Percentiles rank a stretch among this genome's conserved stretches.
Conservation (phyloP, 176 grass and related monocot species). For the Oryza punctata region DNA sequence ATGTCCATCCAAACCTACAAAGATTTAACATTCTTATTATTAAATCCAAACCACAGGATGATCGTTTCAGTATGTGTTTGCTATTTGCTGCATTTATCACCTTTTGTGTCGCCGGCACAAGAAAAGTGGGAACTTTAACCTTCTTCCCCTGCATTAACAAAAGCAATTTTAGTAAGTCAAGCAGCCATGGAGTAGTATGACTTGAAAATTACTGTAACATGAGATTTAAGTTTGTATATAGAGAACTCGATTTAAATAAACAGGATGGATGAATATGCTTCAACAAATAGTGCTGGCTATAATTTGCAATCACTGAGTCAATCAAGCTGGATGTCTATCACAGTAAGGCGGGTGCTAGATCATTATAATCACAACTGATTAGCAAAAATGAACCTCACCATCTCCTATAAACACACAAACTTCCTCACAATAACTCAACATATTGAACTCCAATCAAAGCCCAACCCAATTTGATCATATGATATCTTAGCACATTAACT, state of each 20-base stretch:
- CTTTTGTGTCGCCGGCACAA: conserved; percentile 97
- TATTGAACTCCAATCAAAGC: background rate
- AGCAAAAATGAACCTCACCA: background rate
- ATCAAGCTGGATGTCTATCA: background rate
- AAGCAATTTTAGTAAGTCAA: conserved; percentile 20
- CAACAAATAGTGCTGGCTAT: background rate
- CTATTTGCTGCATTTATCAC: conserved; percentile 34
- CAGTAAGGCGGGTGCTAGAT: background rate
- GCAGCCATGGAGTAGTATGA: conserved; percentile 20
- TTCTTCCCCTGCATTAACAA: conserved; percentile 69
- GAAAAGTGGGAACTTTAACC: conserved; percentile 96
- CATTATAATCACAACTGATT: background rate
- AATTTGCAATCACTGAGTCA: background rate
- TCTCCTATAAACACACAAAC: background rate
- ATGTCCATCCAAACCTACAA: conserved; percentile 92
- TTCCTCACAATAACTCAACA: conserved; percentile 1
- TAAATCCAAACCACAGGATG: conserved; percentile 6
- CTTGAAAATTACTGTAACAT: background rate
- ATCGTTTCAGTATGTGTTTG: background rate
- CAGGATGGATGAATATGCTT: background rate
- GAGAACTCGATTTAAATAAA: background rate
- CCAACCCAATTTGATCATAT: background rate
- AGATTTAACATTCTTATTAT: conserved; percentile 28
- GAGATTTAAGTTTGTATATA: conserved; percentile 18
- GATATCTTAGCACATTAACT: background rate